Base-by-base conservation (phyloP, 2,329 filamentous ascomycete species). In the Blastomyces emzantsi region DNA sequence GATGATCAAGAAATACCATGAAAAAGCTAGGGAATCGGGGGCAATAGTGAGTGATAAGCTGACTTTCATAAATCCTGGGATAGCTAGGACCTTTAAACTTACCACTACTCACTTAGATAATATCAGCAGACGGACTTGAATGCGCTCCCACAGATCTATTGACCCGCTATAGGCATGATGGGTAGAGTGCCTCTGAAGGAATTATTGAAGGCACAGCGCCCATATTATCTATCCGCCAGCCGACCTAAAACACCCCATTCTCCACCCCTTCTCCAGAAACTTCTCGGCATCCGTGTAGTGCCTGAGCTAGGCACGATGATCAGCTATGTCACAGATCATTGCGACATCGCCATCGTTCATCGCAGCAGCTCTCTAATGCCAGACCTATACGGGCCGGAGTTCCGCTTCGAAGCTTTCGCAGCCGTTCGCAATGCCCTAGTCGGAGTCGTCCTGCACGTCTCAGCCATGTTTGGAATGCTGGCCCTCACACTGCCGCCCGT, bases 1-100 rank as follows among this genome's bases (percentile, higher is more conserved):
- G 57, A 86, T 88, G 76, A 80, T 87, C 63, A 73, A 80, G 25
- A 84, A 85, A 69, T 87, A 86, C 69, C 80, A 88, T 66, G 78
- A 80, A 9, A 79, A 77, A 0, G 86, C 86, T 7, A 84, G 85
- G 69, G 74, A 77, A 58, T 87, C 80, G 65, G 81, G 82, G 36
- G 84, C 85, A 62, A 84, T 88, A 73, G 81, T 85, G 70, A 74
- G 79, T 70, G 41, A 47, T 25, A 9, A 28, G 11, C 36, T 22
- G 22, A 28, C 13, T 30, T 51, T 36, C 9, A 41, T 41, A 25
- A 52, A 28, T 19, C 15, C 39, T 25, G n/a, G 22, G 45, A 19
- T 45, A 33, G 22, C 17, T 49, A 52, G 33, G 8, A 52, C 47
- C 7, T n/a, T 1, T 1, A 39, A 64, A 33, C 61, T 71, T 60